Base-by-base conservation (phyloP, 176 grass and related monocot genomes). In the Carex myosuroides region DNA sequence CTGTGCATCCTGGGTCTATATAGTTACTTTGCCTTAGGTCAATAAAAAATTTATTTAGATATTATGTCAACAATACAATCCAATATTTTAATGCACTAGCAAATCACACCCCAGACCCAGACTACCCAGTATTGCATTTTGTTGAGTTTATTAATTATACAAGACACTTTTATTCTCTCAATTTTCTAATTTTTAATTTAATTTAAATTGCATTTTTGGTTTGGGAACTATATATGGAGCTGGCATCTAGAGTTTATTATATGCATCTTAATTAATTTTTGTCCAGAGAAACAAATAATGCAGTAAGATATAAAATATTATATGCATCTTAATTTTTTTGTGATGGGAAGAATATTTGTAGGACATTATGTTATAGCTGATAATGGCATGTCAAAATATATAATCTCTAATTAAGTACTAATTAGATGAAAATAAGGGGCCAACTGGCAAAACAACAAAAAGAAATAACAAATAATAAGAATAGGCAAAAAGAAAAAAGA, bases 1-100 rank as follows among this genome's bases (percentile, higher is more conserved):
- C 88, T 87, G 89, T 84, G 66, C 84, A 12, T 85, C 90, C 81
- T 81, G 65, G 86, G 64, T 89, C 89, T 52, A 48, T 48, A 48
- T 48, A 83, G 50, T 78, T 76, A 35, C 69, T 64, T 54, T 87
- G 87, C 53, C 82, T 85, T 85, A 85, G 65, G 52, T 68, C 83
- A 66, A 64, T 81, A 80, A 83, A 89, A 85, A 48, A 48, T 48
- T 9, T 10, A 50, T 60, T 29, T 50, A 65, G 58, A 65, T 13
- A 33, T 42, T 77, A 44, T 66, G 37, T 44, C 59, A 35, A 82
- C 39, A 64, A 68, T 68, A 68, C 13, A 32, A 82, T 67, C 53
- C 37, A 82, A 82, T 82, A 82, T 66, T 53, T 32, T 53, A 20
- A 63, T 5, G 54, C 39, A 13, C 2, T 66, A 12, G 12, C 61